These are phyloP conservation scores for Myrica gale DNA, from an alignment of 306 rosid genomes.

Conservation along the genomic window DNA sequence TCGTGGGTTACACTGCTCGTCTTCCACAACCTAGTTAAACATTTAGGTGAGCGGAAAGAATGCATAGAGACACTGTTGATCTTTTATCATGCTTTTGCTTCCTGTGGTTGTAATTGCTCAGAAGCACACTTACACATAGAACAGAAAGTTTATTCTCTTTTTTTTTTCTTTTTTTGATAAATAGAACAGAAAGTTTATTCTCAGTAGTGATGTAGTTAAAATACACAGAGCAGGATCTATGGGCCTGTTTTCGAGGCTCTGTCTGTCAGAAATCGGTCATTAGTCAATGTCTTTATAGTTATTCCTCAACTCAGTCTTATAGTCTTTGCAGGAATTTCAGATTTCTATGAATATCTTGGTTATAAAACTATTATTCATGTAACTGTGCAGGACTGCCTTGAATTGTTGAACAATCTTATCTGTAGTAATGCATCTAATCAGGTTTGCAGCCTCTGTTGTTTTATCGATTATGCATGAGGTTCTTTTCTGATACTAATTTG, in stretches of 20 bases:
- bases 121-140: not conserved
- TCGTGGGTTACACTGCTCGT: not conserved
- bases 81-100: not conserved
- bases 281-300: not conserved
- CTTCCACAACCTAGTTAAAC: not conserved
- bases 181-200: not conserved
- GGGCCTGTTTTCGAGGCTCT: constrained; percentile 5
- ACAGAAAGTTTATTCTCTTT: not conserved
- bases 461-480: constrained; percentile 10
- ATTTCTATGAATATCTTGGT: constrained; percentile 26
- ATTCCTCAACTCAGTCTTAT: no score
- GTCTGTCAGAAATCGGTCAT: constrained; percentile 3
- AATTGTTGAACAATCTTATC: constrained; percentile 79
- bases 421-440: constrained; percentile 77
- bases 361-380: constrained; percentile 29
- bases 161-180: no score
- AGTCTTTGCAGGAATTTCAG: constrained; percentile 11
- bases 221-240: not conserved
- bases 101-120: not conserved
- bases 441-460: constrained; percentile 48
- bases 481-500: constrained; percentile 26
- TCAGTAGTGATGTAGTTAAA: not conserved
- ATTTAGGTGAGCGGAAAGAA: not conserved
- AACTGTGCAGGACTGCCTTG: constrained; percentile 78
- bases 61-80: not conserved